Percentiles rank a stretch among this genome's conserved stretches.
Conservation (phyloP, 139 green algal species). For the Coelastrella sp. region DNA sequence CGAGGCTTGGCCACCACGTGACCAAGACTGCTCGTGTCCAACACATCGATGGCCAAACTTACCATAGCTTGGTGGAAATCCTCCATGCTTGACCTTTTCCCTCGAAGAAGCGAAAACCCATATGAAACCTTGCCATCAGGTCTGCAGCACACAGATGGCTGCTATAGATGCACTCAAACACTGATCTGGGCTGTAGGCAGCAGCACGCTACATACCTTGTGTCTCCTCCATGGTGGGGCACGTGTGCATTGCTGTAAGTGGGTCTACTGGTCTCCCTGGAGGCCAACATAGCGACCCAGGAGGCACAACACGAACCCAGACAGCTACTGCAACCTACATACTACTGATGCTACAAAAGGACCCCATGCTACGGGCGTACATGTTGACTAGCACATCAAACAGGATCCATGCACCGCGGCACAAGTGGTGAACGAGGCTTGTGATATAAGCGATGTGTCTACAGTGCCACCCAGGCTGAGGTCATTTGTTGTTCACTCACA, state of each 20-base stretch:
- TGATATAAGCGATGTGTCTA: not conserved
- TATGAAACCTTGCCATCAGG: slow-evolving; percentile 77
- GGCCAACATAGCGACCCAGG: slow-evolving; percentile 5
- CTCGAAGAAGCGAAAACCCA: slow-evolving; percentile 77
- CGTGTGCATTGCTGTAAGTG: slow-evolving; percentile 10
- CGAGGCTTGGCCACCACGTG: not conserved
- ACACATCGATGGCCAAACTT: not conserved
- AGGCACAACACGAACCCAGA: not conserved
- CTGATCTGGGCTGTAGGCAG: not conserved
- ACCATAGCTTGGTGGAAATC: slow-evolving; percentile 82
- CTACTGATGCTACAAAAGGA: not conserved
- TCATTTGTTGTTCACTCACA: not conserved
- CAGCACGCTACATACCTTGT: not conserved
- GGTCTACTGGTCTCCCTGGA: not conserved
- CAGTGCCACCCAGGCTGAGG: not conserved
- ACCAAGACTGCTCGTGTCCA: not conserved
- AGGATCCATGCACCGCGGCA: too few species aligned
- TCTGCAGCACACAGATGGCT: slow-evolving; percentile 53
- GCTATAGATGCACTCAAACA: not conserved
- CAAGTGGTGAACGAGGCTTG: not conserved
- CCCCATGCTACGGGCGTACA: not conserved
- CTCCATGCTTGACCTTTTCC: slow-evolving; percentile 86
- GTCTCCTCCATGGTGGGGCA: slow-evolving; percentile 24
- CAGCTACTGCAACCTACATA: not conserved
- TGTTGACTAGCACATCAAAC: too few species aligned